Conservation (phyloP, 257 asterid species). For the Lycium ferocissimum region DNA sequence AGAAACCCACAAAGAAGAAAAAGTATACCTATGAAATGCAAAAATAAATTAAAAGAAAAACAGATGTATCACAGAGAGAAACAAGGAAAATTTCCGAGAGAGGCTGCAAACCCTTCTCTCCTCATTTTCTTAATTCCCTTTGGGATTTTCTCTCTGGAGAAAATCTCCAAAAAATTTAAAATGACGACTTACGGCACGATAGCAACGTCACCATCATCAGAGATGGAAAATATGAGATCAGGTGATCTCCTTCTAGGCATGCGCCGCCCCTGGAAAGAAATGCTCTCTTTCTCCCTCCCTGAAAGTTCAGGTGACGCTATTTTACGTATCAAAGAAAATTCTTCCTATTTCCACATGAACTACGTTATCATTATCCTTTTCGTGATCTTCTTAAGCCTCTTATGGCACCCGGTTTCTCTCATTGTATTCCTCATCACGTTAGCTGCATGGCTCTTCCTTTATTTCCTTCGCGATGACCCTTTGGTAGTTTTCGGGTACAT, state of each 20-base stretch:
- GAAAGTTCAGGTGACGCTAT: conserved; percentile 38
- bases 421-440: conserved; percentile 39
- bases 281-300: conserved; percentile 45
- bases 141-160: neutral
- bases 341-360: conserved; percentile 51
- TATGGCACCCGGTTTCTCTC: conserved; percentile 51
- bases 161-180: neutral
- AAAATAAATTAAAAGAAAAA: too few relatives aligned
- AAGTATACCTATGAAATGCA: too few relatives aligned
- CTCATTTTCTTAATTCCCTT: neutral
- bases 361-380: conserved; percentile 42
- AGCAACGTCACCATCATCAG: conserved; percentile 31
- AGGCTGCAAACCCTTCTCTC: neutral
- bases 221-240: conserved; percentile 15
- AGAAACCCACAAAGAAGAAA: too few relatives aligned
- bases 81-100: neutral
- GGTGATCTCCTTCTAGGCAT: conserved; percentile 35
- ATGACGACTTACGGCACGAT: conserved; percentile 49
- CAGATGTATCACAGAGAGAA: too few relatives aligned
- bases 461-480: conserved; percentile 49
- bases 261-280: conserved; percentile 55
- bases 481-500: conserved; percentile 37
- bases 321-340: conserved; percentile 43
- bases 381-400: conserved; percentile 45
- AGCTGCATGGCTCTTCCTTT: conserved; percentile 49